Percentiles rank a stretch among this genome's conserved stretches.
phyloP scores from a whole-genome alignment of 345 rosid genomes.

The Fremontodendron californicum region DNA sequence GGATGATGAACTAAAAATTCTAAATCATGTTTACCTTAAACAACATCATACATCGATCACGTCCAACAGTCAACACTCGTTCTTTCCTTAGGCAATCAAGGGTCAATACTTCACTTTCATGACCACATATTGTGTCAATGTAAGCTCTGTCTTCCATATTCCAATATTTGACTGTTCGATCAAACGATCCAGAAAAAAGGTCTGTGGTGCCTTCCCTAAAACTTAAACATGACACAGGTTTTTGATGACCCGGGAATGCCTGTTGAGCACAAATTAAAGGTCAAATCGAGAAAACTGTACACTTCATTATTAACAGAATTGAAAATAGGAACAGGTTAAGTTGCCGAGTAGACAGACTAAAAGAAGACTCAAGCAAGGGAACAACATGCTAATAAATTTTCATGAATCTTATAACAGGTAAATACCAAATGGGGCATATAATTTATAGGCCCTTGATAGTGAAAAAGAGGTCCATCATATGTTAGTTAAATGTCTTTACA shows the following conservation, averaged over 20 bases:
- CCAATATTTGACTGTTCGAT: slow-evolving; percentile 90
- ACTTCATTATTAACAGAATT: background rate
- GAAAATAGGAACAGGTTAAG: background rate
- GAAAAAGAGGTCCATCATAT: too few relatives aligned
- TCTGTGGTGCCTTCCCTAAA: slow-evolving; percentile 86
- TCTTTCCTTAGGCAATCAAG: slow-evolving; percentile 78
- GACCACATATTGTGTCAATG: slow-evolving; percentile 70
- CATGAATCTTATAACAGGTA: too few relatives aligned
- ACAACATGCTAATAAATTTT: too few relatives aligned
- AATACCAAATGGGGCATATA: too few relatives aligned
- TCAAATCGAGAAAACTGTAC: slow-evolving; percentile 15
- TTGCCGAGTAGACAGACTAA: background rate
- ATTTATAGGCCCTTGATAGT: too few relatives aligned
- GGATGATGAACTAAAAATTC: background rate
- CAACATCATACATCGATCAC: slow-evolving; percentile 83
- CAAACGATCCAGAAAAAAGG: slow-evolving; percentile 97
- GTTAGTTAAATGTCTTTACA: too few relatives aligned
- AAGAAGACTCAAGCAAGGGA: slow-evolving; percentile 1
- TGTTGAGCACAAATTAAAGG: slow-evolving; percentile 26
- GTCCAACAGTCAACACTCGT: slow-evolving; percentile 71
- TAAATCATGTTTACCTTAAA: slow-evolving; percentile 25
- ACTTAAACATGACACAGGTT: slow-evolving; percentile 74
- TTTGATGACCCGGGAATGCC: slow-evolving; percentile 95
- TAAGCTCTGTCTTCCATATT: slow-evolving; percentile 87
- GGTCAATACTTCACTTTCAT: slow-evolving; percentile 71